Percentiles rank a stretch among this genome's conserved stretches.
Evolutionary conservation across 805 yeast genomes (phyloP).

Genomic region (Zygosaccharomyces gambellarensis): DNA sequence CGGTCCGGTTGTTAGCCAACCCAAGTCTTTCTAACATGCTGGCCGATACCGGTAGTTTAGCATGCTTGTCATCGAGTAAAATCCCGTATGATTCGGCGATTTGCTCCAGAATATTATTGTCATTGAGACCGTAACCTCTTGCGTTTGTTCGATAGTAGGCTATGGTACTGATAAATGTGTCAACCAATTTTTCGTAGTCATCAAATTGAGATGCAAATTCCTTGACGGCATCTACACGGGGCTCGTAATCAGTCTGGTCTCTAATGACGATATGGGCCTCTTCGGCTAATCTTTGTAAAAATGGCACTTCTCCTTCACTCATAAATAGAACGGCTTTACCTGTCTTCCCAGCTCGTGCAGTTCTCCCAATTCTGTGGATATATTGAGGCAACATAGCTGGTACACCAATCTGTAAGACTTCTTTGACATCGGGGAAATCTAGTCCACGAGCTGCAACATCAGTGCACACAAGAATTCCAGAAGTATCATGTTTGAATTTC

Average conservation of each 20-base stretch:
- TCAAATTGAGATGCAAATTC: constrained; percentile 25
- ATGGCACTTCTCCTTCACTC: constrained; percentile 53
- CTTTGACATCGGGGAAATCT: constrained; percentile 85
- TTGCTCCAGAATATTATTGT: constrained; percentile 17
- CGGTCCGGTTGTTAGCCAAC: constrained; percentile 19
- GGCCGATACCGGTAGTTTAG: constrained; percentile 22
- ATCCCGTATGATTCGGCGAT: constrained; percentile 26
- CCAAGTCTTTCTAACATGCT: constrained; percentile 23
- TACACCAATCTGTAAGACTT: constrained; percentile 80
- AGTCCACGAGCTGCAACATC: constrained; percentile 96
- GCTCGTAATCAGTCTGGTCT: constrained; percentile 39
- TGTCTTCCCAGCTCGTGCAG: constrained; percentile 83
- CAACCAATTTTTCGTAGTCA: constrained; percentile 28
- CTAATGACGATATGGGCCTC: constrained; percentile 53
- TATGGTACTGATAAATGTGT: constrained; percentile 35
- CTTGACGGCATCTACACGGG: constrained; percentile 32
- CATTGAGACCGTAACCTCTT: constrained; percentile 33
- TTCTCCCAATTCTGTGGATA: constrained; percentile 91
- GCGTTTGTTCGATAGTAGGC: constrained; percentile 36
- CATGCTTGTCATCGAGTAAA: constrained; percentile 21
- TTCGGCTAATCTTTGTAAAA: constrained; percentile 43
- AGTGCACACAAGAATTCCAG: constrained; percentile 70
- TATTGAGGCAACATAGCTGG: constrained; percentile 73
- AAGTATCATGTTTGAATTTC: constrained; percentile 43
- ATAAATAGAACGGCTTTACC: constrained; percentile 67